These are phyloP conservation scores for Cercospora citrullina DNA, from an alignment of 2,329 filamentous ascomycete genomes.

Conservation along the genomic window DNA sequence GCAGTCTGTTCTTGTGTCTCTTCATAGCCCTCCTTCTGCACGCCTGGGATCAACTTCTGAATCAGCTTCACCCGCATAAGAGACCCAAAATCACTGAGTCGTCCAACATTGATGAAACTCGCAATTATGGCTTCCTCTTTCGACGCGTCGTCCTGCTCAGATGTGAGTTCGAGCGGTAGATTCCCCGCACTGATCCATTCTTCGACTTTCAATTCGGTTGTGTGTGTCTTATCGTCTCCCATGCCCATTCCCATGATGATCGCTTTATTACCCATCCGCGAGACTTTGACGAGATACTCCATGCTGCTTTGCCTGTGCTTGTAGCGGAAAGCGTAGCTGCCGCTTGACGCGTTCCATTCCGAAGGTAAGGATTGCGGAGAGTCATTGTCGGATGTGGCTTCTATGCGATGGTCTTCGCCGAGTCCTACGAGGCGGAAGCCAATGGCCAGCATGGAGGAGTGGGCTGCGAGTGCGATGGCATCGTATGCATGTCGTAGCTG, in stretches of 20 bases:
- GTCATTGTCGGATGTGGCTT: conserved; percentile 32
- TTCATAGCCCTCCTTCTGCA: conserved; percentile 78
- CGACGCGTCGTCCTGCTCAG: conserved; percentile 39
- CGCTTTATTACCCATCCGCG: conserved; percentile 78
- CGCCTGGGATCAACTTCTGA: conserved; percentile 75
- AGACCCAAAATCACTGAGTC: conserved; percentile 66
- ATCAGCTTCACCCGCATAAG: conserved; percentile 77
- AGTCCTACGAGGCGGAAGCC: conserved; percentile 81
- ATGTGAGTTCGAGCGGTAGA: conserved; percentile 48
- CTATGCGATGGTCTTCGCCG: conserved; percentile 73
- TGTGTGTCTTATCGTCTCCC: conserved; percentile 76
- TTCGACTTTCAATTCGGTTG: conserved; percentile 70
- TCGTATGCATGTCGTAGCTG: conserved; percentile 71
- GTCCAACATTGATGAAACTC: conserved; percentile 71
- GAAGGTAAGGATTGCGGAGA: conserved; percentile 66
- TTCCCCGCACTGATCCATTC: conserved; percentile 71
- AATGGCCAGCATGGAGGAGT: conserved; percentile 77
- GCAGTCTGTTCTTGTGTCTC: conserved; percentile 46
- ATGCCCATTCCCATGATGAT: conserved; percentile 77
- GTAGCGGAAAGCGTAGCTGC: conserved; percentile 79
- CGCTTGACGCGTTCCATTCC: conserved; percentile 76
- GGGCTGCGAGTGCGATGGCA: conserved; percentile 77
- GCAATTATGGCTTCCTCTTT: conserved; percentile 50
- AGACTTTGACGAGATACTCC: conserved; percentile 78
- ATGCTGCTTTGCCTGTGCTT: conserved; percentile 81